phyloP scores from a whole-genome alignment of 495 filamentous ascomycete species.

The Neurospora sp. region DNA sequence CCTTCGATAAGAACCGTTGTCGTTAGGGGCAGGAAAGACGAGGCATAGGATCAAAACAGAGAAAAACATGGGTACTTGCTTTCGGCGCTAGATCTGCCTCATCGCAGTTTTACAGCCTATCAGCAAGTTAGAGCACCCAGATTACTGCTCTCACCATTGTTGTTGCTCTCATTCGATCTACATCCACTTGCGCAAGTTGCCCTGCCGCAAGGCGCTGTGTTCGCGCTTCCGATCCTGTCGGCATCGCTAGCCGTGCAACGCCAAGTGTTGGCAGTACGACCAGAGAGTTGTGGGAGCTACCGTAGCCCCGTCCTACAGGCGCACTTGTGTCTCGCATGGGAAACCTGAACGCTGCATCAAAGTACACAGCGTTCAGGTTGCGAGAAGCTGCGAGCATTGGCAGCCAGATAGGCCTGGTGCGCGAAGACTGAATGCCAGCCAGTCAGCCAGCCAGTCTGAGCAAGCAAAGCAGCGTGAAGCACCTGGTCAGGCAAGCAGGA shows the following conservation, averaged over 20 bases:
- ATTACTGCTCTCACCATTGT: slow-evolving; percentile 9
- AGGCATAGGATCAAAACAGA: not conserved
- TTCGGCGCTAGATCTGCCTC: slow-evolving; percentile 22
- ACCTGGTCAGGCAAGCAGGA: not conserved
- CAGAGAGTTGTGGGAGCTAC: not conserved
- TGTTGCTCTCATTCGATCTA: slow-evolving; percentile 11
- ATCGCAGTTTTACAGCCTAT: slow-evolving; percentile 21
- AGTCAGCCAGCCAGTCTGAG: not conserved
- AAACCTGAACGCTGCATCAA: slow-evolving; percentile 8
- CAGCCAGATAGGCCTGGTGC: not conserved
- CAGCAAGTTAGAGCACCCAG: slow-evolving; percentile 6
- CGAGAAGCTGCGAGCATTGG: slow-evolving; percentile 8
- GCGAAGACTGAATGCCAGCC: not conserved
- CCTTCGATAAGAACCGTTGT: slow-evolving; percentile 24
- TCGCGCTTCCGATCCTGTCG: slow-evolving; percentile 32
- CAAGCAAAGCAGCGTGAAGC: not conserved
- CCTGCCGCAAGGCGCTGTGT: slow-evolving; percentile 16
- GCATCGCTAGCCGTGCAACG: slow-evolving; percentile 28
- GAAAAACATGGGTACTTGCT: slow-evolving; percentile 18
- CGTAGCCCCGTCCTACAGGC: slow-evolving; percentile 29
- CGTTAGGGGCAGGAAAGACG: slow-evolving; percentile 3
- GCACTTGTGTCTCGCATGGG: slow-evolving; percentile 20
- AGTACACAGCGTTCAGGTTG: slow-evolving; percentile 21
- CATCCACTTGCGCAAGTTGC: not conserved
- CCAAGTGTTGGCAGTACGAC: slow-evolving; percentile 35